phyloP scores from a whole-genome alignment of 2,329 filamentous ascomycete species.

The Diatrype stigma region DNA sequence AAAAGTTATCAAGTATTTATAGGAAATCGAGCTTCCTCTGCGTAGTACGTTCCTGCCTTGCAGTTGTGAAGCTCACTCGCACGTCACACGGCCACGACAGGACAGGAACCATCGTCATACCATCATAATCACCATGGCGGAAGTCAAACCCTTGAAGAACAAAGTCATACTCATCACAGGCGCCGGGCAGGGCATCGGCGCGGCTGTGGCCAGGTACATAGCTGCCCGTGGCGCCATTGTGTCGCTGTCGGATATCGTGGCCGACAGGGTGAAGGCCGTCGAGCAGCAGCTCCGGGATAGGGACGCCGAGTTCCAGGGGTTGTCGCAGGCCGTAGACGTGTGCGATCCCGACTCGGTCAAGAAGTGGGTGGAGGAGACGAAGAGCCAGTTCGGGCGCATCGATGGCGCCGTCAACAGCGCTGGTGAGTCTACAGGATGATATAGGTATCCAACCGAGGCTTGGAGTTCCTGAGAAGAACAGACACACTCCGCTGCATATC shows the following conservation, averaged over 20 bases:
- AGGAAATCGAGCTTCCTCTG: no score
- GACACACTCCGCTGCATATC: no score
- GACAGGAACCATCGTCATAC: background rate
- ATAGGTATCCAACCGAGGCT: no score
- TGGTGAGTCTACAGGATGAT: no score
- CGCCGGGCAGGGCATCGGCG: constrained; percentile 14
- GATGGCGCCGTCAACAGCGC: constrained; percentile 35
- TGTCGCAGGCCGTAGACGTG: constrained; percentile 26
- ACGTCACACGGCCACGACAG: no score
- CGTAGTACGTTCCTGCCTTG: no score
- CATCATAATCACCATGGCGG: constrained; percentile 12
- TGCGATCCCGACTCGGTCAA: constrained; percentile 28
- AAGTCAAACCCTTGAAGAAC: constrained; percentile 13
- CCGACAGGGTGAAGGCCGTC: constrained; percentile 22
- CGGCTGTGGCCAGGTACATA: constrained; percentile 13
- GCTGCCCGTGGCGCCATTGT: constrained; percentile 27
- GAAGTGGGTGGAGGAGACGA: constrained; percentile 29
- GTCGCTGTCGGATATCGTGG: constrained; percentile 26
- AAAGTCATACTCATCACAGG: constrained; percentile 19
- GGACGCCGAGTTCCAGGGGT: constrained; percentile 19
- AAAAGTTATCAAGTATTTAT: no score
- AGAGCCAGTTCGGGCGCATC: constrained; percentile 28
- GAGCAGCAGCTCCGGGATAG: constrained; percentile 17
- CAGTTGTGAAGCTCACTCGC: no score
- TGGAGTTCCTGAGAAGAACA: no score